Evolutionary conservation across 371 early-diverging fungal species (phyloP), one percentile per base, ranked within the genome.

Genomic region (Actinomucor elegans): DNA sequence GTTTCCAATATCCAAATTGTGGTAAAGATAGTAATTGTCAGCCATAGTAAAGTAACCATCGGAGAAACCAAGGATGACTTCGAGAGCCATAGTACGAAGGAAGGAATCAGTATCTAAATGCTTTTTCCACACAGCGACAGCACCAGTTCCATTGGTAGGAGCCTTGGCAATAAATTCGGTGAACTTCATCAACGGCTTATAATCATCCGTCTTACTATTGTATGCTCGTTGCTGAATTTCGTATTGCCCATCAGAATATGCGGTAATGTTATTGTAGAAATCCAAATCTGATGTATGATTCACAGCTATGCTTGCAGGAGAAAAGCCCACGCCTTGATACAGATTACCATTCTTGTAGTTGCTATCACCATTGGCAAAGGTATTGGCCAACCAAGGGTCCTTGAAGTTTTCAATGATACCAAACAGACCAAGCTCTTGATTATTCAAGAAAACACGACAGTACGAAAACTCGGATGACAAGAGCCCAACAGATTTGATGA

Each of bases 401-500:
- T 72, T 55, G 28, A 62, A 66, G 0, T 42, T 35, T 44, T 75
- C 76, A 36, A 72, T 56, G 8, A 75, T 35, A 8, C 65, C 61
- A 59, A 59, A 75, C 8, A 75, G 40, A 7, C 76, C 76, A n/a
- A 66, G 32, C 6, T 61, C 61, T 3, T 58, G 29, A 21, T 64
- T 43, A 36, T 75, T 72, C 42, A 75, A 26, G 28, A 44, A 35
- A 1, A 53, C 44, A 3, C 51, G 17, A 20, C 71, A 59, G 32
- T 69, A 82, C 1, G 67, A 59, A 1, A 65, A 58, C 12, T 66
- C 59, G 18, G 73, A 65, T 9, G 78, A 64, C 6, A 73, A 69
- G n/a, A 77, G 56, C 9, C 80, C 80, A 2, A 66, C 41, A 0
- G 72, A 61, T 36, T 65, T 62, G 20, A 73, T 58, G 10, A 78